Evolutionary conservation across 805 yeast genomes (phyloP), one percentile per base, ranked within the genome.

Genomic region (Myxozyma neotropica): DNA sequence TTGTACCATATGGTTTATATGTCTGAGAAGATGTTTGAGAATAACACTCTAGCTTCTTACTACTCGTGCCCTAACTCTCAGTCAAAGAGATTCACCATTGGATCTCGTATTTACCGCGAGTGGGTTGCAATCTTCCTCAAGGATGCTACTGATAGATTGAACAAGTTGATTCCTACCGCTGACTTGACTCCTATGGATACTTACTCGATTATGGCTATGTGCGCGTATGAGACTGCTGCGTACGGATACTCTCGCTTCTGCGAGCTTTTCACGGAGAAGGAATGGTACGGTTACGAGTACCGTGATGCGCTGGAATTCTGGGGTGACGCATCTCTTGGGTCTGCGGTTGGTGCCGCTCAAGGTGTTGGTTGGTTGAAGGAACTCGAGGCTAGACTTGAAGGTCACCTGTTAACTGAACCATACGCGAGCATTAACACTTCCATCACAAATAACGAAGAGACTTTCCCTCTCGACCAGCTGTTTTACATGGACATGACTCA

Each of bases 161-260:
- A 81, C 67, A 70, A 71, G 47, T 76, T 79, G 51, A 82, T 88
- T 55, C 82, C 83, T 2, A 49, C 63, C n/a, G 62, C 65, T 4
- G 75, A 82, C 64, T 64, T 88, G 55, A 79, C 84, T 2, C 69
- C 76, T 1, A 68, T 71, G 38, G 93, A 89, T 67, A 80, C 84
- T 26, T 73, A 71, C 44, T 73, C 72, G 24, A 68, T 88, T 63
- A 84, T 86, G 67, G 75, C 78, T 12, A 79, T 84, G 74, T 88
- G 95, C 74, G 91, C 89, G 2, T 89, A 79, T 70, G 96, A 89
- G 73, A 73, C 87, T 46, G 88, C 87, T 57, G 87, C 83, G 8
- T 78, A 77, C 57, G 95, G 94, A 8, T 71, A 73, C 55, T 86
- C 94, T 15, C 78, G 80, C 35, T 83, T 88, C 63, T 88, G 95